A percentile compares a stretch with the other conserved stretches of the same genome.
Conservation (phyloP, 2,329 filamentous ascomycete genomes). For the Annulohypoxylon truncatum region DNA sequence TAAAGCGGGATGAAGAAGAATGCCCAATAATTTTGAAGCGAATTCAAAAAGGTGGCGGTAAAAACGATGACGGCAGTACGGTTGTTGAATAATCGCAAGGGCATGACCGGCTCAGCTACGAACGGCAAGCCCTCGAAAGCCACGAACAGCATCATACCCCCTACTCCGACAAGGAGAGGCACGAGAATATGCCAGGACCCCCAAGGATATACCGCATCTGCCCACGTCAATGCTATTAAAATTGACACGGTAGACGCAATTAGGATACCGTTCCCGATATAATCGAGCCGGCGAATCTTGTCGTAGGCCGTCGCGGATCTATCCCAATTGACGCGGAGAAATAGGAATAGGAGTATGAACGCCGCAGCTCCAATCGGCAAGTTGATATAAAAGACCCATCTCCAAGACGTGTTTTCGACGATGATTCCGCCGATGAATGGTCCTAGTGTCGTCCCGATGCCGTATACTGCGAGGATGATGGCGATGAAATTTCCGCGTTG, state of each 20-base stretch:
- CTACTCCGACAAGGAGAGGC: constrained; percentile 55
- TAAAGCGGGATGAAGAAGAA: constrained; percentile 59
- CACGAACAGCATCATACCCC: constrained; percentile 53
- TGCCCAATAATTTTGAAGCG: constrained; percentile 52
- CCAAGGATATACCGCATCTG: constrained; percentile 55
- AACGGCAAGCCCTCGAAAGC: constrained; percentile 49
- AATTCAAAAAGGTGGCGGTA: constrained; percentile 53
- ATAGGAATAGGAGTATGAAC: constrained; percentile 47
- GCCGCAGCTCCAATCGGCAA: constrained; percentile 49
- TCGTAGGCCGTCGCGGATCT: constrained; percentile 26
- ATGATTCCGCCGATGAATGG: constrained; percentile 42
- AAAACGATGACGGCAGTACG: constrained; percentile 52
- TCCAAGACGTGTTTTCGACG: constrained; percentile 39
- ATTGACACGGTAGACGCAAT: constrained; percentile 51
- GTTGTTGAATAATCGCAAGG: constrained; percentile 57
- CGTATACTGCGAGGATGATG: constrained; percentile 38
- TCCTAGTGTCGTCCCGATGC: constrained; percentile 38
- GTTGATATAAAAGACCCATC: constrained; percentile 49
- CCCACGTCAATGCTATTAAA: constrained; percentile 55
- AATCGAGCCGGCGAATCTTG: constrained; percentile 52
- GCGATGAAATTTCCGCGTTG: constrained; percentile 56
- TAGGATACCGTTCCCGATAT: constrained; percentile 53
- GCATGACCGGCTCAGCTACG: constrained; percentile 52
- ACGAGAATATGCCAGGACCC: constrained; percentile 50
- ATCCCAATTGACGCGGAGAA: constrained; percentile 52